Evolutionary conservation across 352 stramenopile genomes (phyloP).

Genomic region (Globisporangium paroecandrum): DNA sequence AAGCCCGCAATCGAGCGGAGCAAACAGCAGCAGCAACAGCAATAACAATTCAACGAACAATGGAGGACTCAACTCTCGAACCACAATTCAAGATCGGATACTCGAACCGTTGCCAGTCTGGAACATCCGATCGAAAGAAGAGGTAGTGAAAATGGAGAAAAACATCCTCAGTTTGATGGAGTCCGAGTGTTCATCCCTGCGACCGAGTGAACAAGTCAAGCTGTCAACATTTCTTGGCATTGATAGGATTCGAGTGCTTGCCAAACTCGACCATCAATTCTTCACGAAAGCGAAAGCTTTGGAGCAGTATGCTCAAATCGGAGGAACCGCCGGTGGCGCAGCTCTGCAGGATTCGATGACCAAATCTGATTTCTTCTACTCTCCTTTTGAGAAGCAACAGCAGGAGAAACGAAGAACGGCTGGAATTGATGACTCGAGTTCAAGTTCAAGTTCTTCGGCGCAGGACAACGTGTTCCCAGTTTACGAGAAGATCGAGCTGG

Average conservation of each 20-base stretch:
- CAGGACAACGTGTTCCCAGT: slow-evolving; percentile 49
- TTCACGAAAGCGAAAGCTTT: slow-evolving; percentile 34
- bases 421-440: slow-evolving; percentile 10
- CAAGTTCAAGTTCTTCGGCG: slow-evolving; percentile 9
- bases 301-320: slow-evolving; percentile 22
- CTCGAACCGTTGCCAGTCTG: slow-evolving; percentile 28
- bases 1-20: neutral
- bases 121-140: slow-evolving; percentile 54
- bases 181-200: slow-evolving; percentile 48
- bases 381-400: slow-evolving; percentile 54
- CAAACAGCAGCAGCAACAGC: neutral
- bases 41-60: neutral
- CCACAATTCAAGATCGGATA: neutral
- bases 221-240: slow-evolving; percentile 56
- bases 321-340: neutral
- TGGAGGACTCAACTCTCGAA: neutral
- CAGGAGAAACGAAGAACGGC: slow-evolving; percentile 19
- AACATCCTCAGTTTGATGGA: slow-evolving; percentile 52
- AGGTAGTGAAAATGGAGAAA: slow-evolving; percentile 56
- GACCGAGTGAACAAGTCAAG: slow-evolving; percentile 47
- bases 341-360: neutral
- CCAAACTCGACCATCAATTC: slow-evolving; percentile 35
- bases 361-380: slow-evolving; percentile 57
- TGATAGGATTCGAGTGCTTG: slow-evolving; percentile 40
- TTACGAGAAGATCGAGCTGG: slow-evolving; percentile 53